phyloP scores from a whole-genome alignment of 768 basidiomycete species.

The Mycena metata region DNA sequence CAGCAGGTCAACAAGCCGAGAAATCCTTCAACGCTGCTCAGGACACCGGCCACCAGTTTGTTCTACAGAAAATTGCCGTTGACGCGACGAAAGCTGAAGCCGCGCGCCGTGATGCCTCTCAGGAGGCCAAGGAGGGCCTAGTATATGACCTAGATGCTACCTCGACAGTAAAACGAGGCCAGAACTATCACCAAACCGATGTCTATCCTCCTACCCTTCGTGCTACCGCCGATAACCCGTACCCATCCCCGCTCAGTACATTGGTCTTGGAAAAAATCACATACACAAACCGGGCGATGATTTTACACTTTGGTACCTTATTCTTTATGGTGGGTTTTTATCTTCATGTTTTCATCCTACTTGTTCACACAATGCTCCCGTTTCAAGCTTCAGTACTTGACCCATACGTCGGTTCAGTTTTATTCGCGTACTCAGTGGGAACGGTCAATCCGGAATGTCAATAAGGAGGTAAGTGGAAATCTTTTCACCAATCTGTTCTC shows the following conservation, averaged over 20 bases:
- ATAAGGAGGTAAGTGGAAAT: not conserved
- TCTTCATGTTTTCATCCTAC: not conserved
- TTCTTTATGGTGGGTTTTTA: not conserved
- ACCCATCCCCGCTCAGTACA: not conserved
- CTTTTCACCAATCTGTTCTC: too few species aligned
- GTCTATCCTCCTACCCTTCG: not conserved
- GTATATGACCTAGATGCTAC: too few species aligned
- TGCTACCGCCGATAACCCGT: not conserved
- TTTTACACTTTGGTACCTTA: not conserved
- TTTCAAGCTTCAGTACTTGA: constrained; percentile 16
- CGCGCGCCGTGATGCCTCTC: too few species aligned
- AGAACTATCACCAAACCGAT: not conserved
- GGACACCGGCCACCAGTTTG: too few species aligned
- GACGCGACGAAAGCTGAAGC: too few species aligned
- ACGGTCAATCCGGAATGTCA: not conserved
- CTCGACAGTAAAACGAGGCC: not conserved
- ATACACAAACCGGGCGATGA: not conserved
- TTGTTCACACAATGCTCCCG: too few species aligned
- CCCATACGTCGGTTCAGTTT: constrained; percentile 10
- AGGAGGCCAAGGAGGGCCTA: too few species aligned
- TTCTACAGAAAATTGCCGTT: too few species aligned
- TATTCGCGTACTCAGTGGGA: not conserved
- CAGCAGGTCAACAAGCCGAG: too few species aligned
- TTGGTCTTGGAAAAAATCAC: not conserved
- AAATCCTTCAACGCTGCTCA: too few species aligned